Evolutionary conservation across 1,139 yeast genomes (phyloP).

Genomic region (Kluyveromyces sp.): DNA sequence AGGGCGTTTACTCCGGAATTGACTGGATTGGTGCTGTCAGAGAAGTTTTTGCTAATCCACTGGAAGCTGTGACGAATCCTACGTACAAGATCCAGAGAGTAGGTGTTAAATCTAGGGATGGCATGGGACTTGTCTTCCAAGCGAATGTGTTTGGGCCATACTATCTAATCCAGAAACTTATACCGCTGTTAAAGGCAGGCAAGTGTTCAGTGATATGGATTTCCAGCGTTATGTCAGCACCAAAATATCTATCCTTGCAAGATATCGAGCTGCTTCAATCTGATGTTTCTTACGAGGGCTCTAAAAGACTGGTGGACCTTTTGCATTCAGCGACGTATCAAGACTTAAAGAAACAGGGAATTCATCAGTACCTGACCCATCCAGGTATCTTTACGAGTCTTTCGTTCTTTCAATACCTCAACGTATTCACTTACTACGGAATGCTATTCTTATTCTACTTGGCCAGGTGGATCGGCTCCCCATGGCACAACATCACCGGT

Average conservation of each 20-base stretch:
- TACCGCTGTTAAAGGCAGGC: slow-evolving; percentile 47
- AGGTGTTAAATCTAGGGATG: slow-evolving; percentile 67
- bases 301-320: slow-evolving; percentile 80
- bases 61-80: slow-evolving; percentile 78
- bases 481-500: slow-evolving; percentile 83
- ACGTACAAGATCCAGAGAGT: slow-evolving; percentile 72
- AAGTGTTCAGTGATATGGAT: slow-evolving; percentile 74
- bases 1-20: slow-evolving; percentile 77
- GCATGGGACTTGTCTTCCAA: slow-evolving; percentile 82
- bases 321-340: slow-evolving; percentile 66
- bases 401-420: slow-evolving; percentile 69
- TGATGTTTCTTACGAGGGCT: slow-evolving; percentile 78
- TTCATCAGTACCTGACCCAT: slow-evolving; percentile 72
- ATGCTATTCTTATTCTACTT: slow-evolving; percentile 78
- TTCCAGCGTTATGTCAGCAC: slow-evolving; percentile 70
- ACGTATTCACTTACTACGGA: slow-evolving; percentile 71
- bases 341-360: slow-evolving; percentile 42
- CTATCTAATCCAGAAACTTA: slow-evolving; percentile 60
- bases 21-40: slow-evolving; percentile 74
- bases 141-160: slow-evolving; percentile 95
- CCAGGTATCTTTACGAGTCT: slow-evolving; percentile 92
- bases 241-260: slow-evolving; percentile 59
- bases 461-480: slow-evolving; percentile 78
- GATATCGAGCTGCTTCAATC: slow-evolving; percentile 68
- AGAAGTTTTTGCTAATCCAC: slow-evolving; percentile 57